Evolutionary conservation across 345 rosid species (phyloP).

Genomic region (Salix caprea): DNA sequence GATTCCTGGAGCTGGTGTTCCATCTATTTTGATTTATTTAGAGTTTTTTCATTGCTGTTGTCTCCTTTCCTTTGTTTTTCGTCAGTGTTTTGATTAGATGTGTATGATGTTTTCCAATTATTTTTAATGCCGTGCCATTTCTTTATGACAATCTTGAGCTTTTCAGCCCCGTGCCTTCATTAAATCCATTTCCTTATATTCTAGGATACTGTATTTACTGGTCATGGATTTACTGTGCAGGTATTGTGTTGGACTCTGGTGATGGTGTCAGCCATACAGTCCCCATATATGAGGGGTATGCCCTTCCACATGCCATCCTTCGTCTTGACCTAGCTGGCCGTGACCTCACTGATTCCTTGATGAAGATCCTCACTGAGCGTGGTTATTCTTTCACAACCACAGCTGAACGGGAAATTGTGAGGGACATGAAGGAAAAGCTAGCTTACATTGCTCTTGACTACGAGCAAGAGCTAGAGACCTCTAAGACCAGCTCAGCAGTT

Average conservation of each 20-base stretch:
- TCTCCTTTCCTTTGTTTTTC: neutral
- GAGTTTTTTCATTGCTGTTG: neutral
- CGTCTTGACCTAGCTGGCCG: constrained; percentile 94
- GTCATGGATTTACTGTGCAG: constrained; percentile 24
- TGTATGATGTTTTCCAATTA: neutral
- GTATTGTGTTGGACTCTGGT: constrained; percentile 91
- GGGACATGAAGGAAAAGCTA: constrained; percentile 94
- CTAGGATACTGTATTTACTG: too few species aligned
- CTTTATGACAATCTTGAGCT: neutral
- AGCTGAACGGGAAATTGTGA: constrained; percentile 93
- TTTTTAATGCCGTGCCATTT: neutral
- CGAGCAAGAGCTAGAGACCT: constrained; percentile 88
- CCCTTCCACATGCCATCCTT: constrained; percentile 83
- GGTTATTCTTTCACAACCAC: constrained; percentile 95
- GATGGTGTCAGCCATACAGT: constrained; percentile 96
- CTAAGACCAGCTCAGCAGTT: constrained; percentile 76
- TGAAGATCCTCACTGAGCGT: constrained; percentile 93
- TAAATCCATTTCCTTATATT: neutral
- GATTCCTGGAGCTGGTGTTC: neutral
- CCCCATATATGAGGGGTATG: constrained; percentile 85
- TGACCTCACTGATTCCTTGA: constrained; percentile 77
- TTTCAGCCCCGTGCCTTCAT: neutral
- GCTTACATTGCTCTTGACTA: constrained; percentile 87
- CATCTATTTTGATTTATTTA: neutral
- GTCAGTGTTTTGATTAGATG: neutral